These are phyloP conservation scores for Fusarium albosuccineum DNA, from an alignment of 2,329 filamentous ascomycete genomes.

Conservation along the genomic window DNA sequence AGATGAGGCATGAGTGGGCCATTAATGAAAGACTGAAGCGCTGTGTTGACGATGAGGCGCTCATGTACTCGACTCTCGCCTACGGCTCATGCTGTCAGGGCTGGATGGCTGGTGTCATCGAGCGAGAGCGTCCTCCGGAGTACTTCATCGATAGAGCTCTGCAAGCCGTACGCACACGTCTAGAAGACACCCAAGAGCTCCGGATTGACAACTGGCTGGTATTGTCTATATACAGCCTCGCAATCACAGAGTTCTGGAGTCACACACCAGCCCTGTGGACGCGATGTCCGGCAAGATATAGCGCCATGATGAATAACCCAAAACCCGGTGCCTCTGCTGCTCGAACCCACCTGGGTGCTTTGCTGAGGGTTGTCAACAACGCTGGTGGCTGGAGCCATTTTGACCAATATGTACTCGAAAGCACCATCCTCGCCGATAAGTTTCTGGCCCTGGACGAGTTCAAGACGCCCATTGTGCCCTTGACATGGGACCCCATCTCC, in stretches of 20 bases:
- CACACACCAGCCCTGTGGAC: not conserved
- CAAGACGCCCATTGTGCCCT: not conserved
- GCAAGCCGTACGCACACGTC: conserved; percentile 9
- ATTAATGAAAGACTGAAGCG: conserved; percentile 7
- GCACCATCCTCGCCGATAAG: conserved; percentile 23
- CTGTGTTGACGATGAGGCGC: conserved; percentile 21
- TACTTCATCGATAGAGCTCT: conserved; percentile 19
- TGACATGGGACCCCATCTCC: not conserved
- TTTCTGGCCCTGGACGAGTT: conserved; percentile 12
- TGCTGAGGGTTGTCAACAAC: conserved; percentile 14
- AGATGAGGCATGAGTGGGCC: conserved; percentile 14
- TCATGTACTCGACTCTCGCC: conserved; percentile 33
- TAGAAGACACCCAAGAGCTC: not conserved
- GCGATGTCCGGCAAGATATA: not conserved
- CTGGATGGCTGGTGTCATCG: conserved; percentile 18
- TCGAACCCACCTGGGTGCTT: conserved; percentile 15
- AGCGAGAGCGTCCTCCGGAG: conserved; percentile 1
- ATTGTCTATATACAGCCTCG: not conserved
- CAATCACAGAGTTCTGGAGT: not conserved
- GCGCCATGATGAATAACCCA: not conserved
- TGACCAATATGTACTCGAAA: conserved; percentile 27
- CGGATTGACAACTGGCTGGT: not conserved
- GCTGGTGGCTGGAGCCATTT: conserved; percentile 24
- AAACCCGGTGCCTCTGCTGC: not conserved
- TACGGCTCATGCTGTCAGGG: conserved; percentile 21